phyloP scores from a whole-genome alignment of 257 asterid genomes.

The Solanum dulcamara region DNA sequence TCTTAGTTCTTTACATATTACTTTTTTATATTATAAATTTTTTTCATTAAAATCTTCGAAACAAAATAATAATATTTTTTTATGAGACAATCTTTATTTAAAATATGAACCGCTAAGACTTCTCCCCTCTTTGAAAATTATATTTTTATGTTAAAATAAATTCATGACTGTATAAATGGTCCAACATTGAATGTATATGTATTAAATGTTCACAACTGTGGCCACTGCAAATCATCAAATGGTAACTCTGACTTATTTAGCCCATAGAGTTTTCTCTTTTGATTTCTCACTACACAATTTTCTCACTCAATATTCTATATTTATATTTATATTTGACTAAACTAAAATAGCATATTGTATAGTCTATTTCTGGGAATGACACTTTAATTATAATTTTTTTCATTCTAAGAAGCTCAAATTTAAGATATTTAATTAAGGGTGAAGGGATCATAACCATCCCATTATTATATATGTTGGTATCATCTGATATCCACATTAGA shows the following conservation, averaged over 20 bases:
- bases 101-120: not conserved
- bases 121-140: not conserved
- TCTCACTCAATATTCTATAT: too few species aligned
- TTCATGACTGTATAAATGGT: not conserved
- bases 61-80: not conserved
- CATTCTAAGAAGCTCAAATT: not conserved
- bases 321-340: too few species aligned
- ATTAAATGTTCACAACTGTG: not conserved
- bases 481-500: not conserved
- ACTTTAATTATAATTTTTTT: not conserved
- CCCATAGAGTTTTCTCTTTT: not conserved
- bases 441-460: not conserved
- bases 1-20: not conserved
- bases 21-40: not conserved
- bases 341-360: rapidly evolving
- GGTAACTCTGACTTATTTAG: not conserved
- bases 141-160: not conserved
- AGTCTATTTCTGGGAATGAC: not conserved
- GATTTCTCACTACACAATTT: too few species aligned
- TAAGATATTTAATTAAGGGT: rapidly evolving
- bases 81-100: not conserved
- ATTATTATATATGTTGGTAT: not conserved
- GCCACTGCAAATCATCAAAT: not conserved
- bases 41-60: not conserved
- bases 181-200: not conserved